Evolutionary conservation across 2,329 filamentous ascomycete genomes (phyloP).

Genomic region (Penicillium vulpinum): DNA sequence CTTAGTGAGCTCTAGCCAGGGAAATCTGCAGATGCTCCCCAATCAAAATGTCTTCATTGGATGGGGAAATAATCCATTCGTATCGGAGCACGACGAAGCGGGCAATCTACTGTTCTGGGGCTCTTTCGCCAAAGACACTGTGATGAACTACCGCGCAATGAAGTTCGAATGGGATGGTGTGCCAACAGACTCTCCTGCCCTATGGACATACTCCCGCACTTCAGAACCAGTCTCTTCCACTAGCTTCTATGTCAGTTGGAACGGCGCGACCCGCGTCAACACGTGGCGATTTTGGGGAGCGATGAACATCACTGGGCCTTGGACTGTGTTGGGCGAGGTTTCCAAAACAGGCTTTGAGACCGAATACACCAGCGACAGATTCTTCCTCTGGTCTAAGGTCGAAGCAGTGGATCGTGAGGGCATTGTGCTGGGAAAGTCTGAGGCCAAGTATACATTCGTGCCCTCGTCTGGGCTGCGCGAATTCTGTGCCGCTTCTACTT

Average conservation of each 20-base stretch:
- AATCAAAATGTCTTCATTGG: conserved; percentile 43
- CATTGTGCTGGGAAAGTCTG: conserved; percentile 35
- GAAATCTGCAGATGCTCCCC: conserved; percentile 40
- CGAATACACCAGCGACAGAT: conserved; percentile 30
- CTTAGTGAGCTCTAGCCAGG: conserved; percentile 40
- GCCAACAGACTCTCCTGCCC: conserved; percentile 43
- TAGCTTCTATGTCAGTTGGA: conserved; percentile 44
- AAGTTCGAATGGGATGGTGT: conserved; percentile 46
- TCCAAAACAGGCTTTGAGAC: conserved; percentile 44
- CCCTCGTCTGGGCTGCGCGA: conserved; percentile 37
- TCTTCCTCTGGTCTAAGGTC: conserved; percentile 35
- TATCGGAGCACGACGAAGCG: conserved; percentile 42
- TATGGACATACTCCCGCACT: conserved; percentile 41
- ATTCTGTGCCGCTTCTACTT: conserved; percentile 32
- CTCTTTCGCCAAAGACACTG: conserved; percentile 32
- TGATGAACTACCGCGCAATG: conserved; percentile 46
- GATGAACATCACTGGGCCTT: conserved; percentile 34
- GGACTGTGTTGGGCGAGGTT: conserved; percentile 28
- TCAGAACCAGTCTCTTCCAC: conserved; percentile 28
- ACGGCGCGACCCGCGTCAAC: conserved; percentile 41
- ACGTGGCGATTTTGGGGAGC: conserved; percentile 40
- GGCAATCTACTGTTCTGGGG: conserved; percentile 43
- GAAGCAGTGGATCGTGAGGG: conserved; percentile 39
- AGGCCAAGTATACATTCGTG: conserved; percentile 38
- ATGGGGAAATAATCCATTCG: conserved; percentile 45